Conservation (phyloP, 2,329 filamentous ascomycete species). For the Dactylellina cionopaga region DNA sequence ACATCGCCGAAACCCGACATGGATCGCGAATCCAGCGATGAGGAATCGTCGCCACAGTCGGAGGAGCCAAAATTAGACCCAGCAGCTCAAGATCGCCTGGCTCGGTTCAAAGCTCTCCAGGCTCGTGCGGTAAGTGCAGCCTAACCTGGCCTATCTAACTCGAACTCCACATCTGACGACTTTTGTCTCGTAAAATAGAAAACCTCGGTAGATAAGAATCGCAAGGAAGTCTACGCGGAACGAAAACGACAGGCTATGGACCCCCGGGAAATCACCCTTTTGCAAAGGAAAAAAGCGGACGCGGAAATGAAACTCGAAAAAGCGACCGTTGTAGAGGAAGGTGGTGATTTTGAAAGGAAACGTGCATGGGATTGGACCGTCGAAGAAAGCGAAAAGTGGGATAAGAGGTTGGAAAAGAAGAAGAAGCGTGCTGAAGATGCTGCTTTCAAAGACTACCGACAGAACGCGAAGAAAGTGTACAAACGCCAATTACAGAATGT, state of each 20-base stretch:
- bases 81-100: conserved; percentile 74
- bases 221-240: conserved; percentile 85
- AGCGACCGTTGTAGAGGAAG: conserved; percentile 83
- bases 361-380: conserved; percentile 98
- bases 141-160: conserved; percentile 27
- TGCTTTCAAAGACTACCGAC: conserved; percentile 86
- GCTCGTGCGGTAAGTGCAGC: conserved; percentile 71
- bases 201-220: conserved; percentile 75
- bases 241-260: conserved; percentile 81
- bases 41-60: conserved; percentile 41
- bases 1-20: conserved; percentile 46
- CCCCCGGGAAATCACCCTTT: conserved; percentile 76
- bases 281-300: conserved; percentile 86
- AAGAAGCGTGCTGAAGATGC: conserved; percentile 81
- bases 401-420: conserved; percentile 88
- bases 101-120: conserved; percentile 87
- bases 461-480: conserved; percentile 91
- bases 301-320: conserved; percentile 93
- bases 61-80: conserved; percentile 32
- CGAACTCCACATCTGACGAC: conserved; percentile 36
- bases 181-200: conserved; percentile 62
- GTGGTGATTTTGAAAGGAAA: conserved; percentile 96
- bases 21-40: conserved; percentile 46
- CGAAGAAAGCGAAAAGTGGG: conserved; percentile 94
- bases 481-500: conserved; percentile 86